Evolutionary conservation across 2,329 filamentous ascomycete species (phyloP).

Genomic region (Penicillium verrucosum): DNA sequence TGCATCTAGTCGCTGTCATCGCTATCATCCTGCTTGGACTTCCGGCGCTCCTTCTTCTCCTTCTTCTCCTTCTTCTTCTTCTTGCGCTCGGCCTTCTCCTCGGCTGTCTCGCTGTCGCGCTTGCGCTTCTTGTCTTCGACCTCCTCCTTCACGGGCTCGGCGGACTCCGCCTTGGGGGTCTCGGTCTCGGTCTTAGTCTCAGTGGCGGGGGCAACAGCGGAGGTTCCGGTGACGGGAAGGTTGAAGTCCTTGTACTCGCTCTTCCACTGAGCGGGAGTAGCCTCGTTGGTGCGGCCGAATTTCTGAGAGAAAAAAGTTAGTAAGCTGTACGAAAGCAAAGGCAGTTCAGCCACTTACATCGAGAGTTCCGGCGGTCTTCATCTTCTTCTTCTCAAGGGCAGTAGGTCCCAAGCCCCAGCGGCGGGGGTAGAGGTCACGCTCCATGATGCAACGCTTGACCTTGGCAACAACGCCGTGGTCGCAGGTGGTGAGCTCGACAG

Average conservation of each 20-base stretch:
- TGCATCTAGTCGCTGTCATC: conserved; percentile 43
- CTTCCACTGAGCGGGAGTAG: conserved; percentile 91
- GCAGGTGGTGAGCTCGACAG: conserved; percentile 92
- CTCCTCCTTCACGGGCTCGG: conserved; percentile 39
- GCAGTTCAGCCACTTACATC: conserved; percentile 48
- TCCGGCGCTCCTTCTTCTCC: conserved; percentile 67
- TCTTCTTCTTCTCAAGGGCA: conserved; percentile 97
- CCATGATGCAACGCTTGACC: conserved; percentile 99
- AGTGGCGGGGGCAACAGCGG: conserved; percentile 41
- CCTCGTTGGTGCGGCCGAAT: conserved; percentile 88
- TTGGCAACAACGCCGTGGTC: conserved; percentile 98
- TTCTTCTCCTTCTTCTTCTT: conserved; percentile 54
- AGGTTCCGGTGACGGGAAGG: conserved; percentile 47
- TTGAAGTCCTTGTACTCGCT: conserved; percentile 88
- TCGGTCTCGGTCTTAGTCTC: conserved; percentile 22
- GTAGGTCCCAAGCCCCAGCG: conserved; percentile 95
- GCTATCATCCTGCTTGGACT: conserved; percentile 76
- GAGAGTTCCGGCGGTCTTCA: conserved; percentile 96
- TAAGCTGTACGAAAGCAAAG: not conserved
- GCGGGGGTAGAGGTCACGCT: conserved; percentile 94
- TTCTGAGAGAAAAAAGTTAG: conserved; percentile 48
- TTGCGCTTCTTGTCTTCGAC: conserved; percentile 51
- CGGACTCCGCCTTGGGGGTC: conserved; percentile 17
- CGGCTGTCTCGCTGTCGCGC: conserved; percentile 56
- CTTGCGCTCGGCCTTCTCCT: conserved; percentile 50